phyloP scores from a whole-genome alignment of 2,329 filamentous ascomycete species.

The Penicillium sp. region DNA sequence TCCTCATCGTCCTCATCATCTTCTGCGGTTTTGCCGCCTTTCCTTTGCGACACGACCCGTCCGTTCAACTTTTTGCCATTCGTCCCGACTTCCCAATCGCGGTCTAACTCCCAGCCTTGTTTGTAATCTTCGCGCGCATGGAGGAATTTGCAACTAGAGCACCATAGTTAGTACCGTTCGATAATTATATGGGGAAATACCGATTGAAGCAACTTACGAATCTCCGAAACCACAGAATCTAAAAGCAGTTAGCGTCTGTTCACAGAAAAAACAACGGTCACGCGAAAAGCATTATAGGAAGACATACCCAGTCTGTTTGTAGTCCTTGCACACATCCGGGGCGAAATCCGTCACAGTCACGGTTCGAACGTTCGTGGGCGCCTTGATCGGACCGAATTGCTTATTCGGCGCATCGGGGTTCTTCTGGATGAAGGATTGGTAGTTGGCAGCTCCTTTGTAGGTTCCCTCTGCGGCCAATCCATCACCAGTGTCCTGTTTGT shows the following conservation, averaged over 20 bases:
- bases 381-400: slow-evolving; percentile 83
- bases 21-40: slow-evolving; percentile 51
- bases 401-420: slow-evolving; percentile 74
- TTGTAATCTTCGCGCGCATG: slow-evolving; percentile 70
- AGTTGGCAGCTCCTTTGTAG: slow-evolving; percentile 76
- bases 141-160: slow-evolving; percentile 67
- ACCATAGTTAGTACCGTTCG: not conserved
- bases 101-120: slow-evolving; percentile 93
- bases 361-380: slow-evolving; percentile 82
- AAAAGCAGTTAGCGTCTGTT: slow-evolving; percentile 46
- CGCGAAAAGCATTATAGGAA: not conserved
- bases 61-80: slow-evolving; percentile 58
- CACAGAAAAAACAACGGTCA: too few relatives aligned
- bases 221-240: slow-evolving; percentile 69
- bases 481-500: slow-evolving; percentile 14
- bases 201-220: slow-evolving; percentile 39
- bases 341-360: slow-evolving; percentile 90
- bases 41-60: slow-evolving; percentile 53
- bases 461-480: slow-evolving; percentile 61
- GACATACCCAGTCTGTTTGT: slow-evolving; percentile 73
- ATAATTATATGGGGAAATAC: not conserved
- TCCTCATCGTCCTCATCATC: slow-evolving; percentile 63
- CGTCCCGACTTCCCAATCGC: slow-evolving; percentile 86
- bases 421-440: slow-evolving; percentile 76
- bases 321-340: slow-evolving; percentile 94